Base-by-base conservation (phyloP, 169 alveolate genomes). In the Plasmodium billcollinsi region DNA sequence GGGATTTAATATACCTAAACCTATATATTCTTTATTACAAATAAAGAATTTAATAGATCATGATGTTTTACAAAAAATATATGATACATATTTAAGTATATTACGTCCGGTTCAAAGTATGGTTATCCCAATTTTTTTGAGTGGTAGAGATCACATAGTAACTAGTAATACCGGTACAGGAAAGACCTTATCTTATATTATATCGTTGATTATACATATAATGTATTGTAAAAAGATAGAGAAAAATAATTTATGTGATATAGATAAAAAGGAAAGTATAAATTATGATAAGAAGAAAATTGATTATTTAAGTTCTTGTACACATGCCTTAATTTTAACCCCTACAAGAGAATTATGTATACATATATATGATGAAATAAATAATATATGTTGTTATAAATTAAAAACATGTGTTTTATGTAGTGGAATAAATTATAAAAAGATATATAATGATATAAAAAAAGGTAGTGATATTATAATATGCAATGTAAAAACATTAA, bases 131-230 rank as follows among this genome's bases (percentile, higher is more conserved):
- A 72, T 66, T 14, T 96, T 95, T 39, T 89, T 95, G 11, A 80
- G 96, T 54, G 99, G 99, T 33, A 92, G 98, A 52, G 99, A 98
- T 92, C 94, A 97, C 89, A 96, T 98, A 24, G 99, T 99, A 26
- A 97, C 97, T 61, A 97, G 99, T 12, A 97, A 97, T 80, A 97
- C 99, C 0, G 99, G 99, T 3, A 94, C 98, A 56, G 99, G 99
- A 6, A 98, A 98, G 91, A 98, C 99, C 47, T 89, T 97, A 61
- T 97, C 99, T 12, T 98, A 94, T 89, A 78, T 97, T 78, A 89
- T 97, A 15, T 99, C 99, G 8, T 97, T 96, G 59, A 73, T 97
- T 20, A 95, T 96, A n/a, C 99, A 97, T 71, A 92, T 97, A 61
- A 73, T 95, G 86, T 97, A 97, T 6, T 95, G 93, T 88, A 94